Conservation (phyloP, 1,139 yeast genomes). For the Schwanniomyces etchellsii region DNA sequence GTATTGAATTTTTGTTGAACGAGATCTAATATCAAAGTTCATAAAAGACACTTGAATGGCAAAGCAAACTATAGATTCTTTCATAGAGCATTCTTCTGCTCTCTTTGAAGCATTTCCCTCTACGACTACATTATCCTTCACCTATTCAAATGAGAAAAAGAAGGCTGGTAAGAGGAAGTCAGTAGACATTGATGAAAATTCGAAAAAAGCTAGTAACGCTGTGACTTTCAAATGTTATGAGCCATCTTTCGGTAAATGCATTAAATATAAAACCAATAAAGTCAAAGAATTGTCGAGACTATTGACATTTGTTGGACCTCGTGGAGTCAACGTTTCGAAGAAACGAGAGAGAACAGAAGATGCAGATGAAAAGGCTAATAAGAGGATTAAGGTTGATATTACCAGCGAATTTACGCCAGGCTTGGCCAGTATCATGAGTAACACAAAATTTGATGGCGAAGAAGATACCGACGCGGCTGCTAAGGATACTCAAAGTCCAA, state of each 20-base stretch:
- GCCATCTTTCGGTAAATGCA: conserved; percentile 62
- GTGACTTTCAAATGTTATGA: conserved; percentile 69
- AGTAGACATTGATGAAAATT: conserved; percentile 13
- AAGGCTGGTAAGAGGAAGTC: conserved; percentile 19
- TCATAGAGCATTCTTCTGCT: conserved; percentile 28
- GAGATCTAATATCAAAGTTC: too few relatives aligned
- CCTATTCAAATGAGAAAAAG: conserved; percentile 28
- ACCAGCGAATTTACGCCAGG: too few relatives aligned
- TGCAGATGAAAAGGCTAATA: conserved; percentile 4
- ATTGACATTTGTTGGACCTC: conserved; percentile 80
- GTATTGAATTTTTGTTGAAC: too few relatives aligned
- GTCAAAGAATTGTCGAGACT: conserved; percentile 75
- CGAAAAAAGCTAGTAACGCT: conserved; percentile 22
- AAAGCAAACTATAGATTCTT: conserved; percentile 21
- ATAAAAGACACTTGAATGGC: too few relatives aligned
- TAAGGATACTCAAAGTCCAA: conserved; percentile 1
- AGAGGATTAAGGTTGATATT: conserved; percentile 5
- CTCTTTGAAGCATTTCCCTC: conserved; percentile 35
- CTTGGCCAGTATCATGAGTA: conserved; percentile 37
- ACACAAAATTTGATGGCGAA: conserved; percentile 29
- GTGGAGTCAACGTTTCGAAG: conserved; percentile 49
- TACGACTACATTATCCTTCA: conserved; percentile 32
- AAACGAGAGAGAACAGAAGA: conserved; percentile 9
- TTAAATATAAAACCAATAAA: conserved; percentile 57
- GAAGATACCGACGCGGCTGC: conserved; percentile 7